Conservation (phyloP, 2,329 filamentous ascomycete genomes). For the Colletotrichum somersetense region DNA sequence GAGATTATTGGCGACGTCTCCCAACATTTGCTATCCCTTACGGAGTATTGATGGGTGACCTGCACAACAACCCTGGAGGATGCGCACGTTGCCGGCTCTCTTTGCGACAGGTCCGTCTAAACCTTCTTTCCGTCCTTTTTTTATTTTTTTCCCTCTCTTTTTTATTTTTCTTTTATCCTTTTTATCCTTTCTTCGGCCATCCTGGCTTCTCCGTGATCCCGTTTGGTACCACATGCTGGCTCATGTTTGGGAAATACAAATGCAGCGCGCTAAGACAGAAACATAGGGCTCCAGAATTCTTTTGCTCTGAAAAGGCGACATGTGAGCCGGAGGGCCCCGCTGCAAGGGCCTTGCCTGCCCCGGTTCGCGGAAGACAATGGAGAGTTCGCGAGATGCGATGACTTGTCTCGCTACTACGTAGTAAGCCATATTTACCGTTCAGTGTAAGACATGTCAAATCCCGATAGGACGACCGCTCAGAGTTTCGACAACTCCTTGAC, state of each 20-base stretch:
- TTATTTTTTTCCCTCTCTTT: constrained; percentile 1
- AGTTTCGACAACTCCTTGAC: constrained; percentile 25
- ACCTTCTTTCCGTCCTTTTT: constrained; percentile 23
- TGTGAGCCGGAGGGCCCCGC: constrained; percentile 3
- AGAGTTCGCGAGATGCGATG: constrained; percentile 41
- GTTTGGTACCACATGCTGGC: background rate
- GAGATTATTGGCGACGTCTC: constrained; percentile 38
- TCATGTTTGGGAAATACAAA: constrained; percentile 14
- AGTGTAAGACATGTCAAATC: constrained; percentile 30
- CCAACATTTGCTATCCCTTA: background rate
- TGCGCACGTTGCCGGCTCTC: constrained; percentile 28
- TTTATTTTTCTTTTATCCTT: background rate
- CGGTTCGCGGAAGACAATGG: constrained; percentile 37
- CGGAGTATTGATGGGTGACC: background rate
- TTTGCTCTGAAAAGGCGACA: constrained; percentile 26
- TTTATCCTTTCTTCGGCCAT: background rate
- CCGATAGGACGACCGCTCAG: constrained; percentile 23
- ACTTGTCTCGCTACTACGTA: constrained; percentile 31
- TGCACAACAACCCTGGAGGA: constrained; percentile 26
- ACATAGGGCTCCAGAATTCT: constrained; percentile 24
- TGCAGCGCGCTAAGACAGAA: constrained; percentile 12
- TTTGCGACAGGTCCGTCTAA: constrained; percentile 13
- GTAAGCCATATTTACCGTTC: background rate
- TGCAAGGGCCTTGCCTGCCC: constrained; percentile 35
- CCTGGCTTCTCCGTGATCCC: background rate